Evolutionary conservation across 441 rosid species (phyloP).

Genomic region (Jatropha multifida): DNA sequence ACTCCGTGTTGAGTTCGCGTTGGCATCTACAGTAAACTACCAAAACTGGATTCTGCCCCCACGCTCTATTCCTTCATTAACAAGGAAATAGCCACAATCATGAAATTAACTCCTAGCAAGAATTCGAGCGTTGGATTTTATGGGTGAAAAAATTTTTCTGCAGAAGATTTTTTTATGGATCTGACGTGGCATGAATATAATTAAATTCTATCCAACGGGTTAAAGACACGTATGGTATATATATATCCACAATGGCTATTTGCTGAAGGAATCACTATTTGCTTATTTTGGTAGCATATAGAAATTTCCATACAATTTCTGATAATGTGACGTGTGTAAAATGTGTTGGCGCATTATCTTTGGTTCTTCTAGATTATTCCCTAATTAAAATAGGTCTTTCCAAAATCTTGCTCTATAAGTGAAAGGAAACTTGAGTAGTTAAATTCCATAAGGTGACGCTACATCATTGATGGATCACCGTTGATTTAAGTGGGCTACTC

Average conservation of each 20-base stretch:
- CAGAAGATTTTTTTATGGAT: too few relatives aligned
- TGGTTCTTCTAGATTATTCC: conserved; percentile 2
- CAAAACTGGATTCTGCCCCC: neutral
- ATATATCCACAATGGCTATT: too few relatives aligned
- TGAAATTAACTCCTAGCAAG: too few relatives aligned
- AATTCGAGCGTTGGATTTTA: too few relatives aligned
- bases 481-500: too few relatives aligned
- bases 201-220: too few relatives aligned
- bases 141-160: too few relatives aligned
- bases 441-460: neutral
- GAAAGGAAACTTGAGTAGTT: neutral
- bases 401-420: conserved; percentile 11
- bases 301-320: conserved; percentile 5
- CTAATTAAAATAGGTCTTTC: neutral
- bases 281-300: neutral
- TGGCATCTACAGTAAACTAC: too few relatives aligned
- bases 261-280: neutral
- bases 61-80: conserved; percentile 3
- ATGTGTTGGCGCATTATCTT: neutral
- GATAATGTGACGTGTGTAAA: neutral
- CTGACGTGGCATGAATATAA: too few relatives aligned
- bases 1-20: conserved; percentile 16
- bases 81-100: neutral
- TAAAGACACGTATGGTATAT: too few relatives aligned
- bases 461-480: too few relatives aligned